These are phyloP conservation scores for Fusarium sp. DNA, from an alignment of 2,329 filamentous ascomycete species.

Conservation along the genomic window DNA sequence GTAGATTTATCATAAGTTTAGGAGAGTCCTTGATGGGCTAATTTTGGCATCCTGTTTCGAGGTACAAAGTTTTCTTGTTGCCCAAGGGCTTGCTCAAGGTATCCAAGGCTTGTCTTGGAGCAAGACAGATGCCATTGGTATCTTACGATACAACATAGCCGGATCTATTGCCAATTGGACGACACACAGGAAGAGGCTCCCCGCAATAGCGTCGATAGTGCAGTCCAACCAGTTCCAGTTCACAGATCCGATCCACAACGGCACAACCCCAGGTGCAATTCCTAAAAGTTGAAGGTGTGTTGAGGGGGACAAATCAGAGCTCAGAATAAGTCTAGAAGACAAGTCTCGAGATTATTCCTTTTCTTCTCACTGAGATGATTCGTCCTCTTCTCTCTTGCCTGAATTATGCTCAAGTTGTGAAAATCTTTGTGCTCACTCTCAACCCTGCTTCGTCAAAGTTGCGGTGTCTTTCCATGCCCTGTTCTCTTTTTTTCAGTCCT, in stretches of 20 bases:
- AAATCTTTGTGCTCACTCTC: not conserved
- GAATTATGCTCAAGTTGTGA: not conserved
- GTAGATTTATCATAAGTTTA: not conserved
- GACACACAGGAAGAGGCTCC: constrained; percentile 6
- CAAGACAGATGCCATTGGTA: constrained; percentile 14
- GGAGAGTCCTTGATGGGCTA: not conserved
- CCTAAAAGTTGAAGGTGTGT: constrained; percentile 13
- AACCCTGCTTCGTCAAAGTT: constrained; percentile 20
- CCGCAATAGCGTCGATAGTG: constrained; percentile 25
- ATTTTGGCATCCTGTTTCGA: not conserved
- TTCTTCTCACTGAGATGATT: not conserved
- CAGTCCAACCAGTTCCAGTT: constrained; percentile 28
- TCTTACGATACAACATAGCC: constrained; percentile 16
- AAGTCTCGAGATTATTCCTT: not conserved
- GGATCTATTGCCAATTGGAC: constrained; percentile 24
- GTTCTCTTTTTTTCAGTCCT: not conserved
- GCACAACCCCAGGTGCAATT: constrained; percentile 22
- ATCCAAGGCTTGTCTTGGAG: not conserved
- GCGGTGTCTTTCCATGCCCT: constrained; percentile 30
- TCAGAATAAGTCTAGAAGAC: not conserved
- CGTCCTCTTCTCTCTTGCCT: not conserved
- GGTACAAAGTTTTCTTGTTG: not conserved
- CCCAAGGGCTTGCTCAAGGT: not conserved
- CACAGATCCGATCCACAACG: constrained; percentile 33
- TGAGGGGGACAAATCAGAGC: constrained; percentile 30